Evolutionary conservation across 129 eudicot genomes (phyloP), one percentile per base, ranked within the genome.

Genomic region (Chrysanthemum lavandulifolium): DNA sequence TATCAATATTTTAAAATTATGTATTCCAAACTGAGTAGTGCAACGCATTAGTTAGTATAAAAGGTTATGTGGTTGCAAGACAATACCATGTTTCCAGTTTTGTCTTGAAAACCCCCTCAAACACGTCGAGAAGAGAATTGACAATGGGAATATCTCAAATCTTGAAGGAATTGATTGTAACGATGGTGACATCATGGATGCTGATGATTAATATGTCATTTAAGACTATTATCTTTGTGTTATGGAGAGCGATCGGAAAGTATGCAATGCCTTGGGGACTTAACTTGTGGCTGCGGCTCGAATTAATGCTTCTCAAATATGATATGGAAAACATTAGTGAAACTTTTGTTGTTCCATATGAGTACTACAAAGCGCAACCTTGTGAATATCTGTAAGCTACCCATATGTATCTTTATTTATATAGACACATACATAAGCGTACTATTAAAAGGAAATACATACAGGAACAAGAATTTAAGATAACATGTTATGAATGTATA

Each of bases 261-360:
- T 25, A 63, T 53, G 60, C 14, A 13, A n/a, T 71, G 27, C 14
- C 60, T n/a, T 50, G 72, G 55, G 76, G 60, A 29, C 81, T 78
- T 70, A 67, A 52, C 49, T 70, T 65, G 64, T 78, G 76, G 81
- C 67, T 53, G 16, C 52, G 71, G 11, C 12, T 78, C n/a, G 77
- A 78, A 67, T 62, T 78, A 60, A 78, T 78, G 81, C 19, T 78
- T 70, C 81, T 78, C 13, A 63, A 78, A 31, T 78, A 71, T 54
- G 81, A 78, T 67, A 78, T 78, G 81, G 81, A 78, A 55, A 69
- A 60, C 51, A 49, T 78, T 40, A 78, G 67, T 62, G 81, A 61
- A 63, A 19, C 65, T 53, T 78, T 62, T 78, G 81, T 78, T 49
- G 63, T 70, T 43, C 81, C 77, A 13, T 78, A 78, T 6, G 81